Base-by-base conservation (phyloP, 2,329 filamentous ascomycete species). In the Penicillium polonicum region DNA sequence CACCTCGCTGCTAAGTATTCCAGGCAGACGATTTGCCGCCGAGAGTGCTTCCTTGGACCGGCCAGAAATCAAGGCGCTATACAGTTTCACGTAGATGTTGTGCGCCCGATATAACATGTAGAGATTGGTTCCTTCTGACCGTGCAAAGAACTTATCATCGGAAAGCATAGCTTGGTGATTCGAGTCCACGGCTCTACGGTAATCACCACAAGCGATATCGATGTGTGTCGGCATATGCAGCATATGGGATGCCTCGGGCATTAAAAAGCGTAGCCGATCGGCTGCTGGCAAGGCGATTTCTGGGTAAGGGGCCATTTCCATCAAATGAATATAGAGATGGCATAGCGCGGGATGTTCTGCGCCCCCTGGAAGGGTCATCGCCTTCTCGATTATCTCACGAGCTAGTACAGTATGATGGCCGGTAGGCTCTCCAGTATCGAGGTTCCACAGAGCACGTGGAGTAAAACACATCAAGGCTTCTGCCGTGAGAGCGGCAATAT, bases 281-380 rank as follows among this genome's bases (percentile, higher is more conserved):
- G 38, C 38, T 5, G 48, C 48, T 4, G 48, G 48, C 7, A 52
- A 10, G 10, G 38, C 48, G 19, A 33, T 41, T 31, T 52, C 48
- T 15, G 48, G 48, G 6, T 52, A 43, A 6, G 38, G 48, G 5
- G 48, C 43, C 38, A 52, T 52, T n/a, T 43, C 48, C 48, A 51
- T 51, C 6, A 51, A 29, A n/a, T 51, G 48, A 13, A 51, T 51
- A 25, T 51, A 51, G 25, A 51, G 48, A 15, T 51, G 48, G 12
- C 35, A 51, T 9, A 51, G 42, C 13, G 48, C 48, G 6, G 48
- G 35, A 31, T 41, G 48, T 4, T 50, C 9, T 9, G 12, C 10
- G 7, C 31, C 36, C 17, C 36, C 36, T 4, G 36, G 36, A 19
- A 19, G 17, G 3, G 17, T 38, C 17, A 38, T 19, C 17, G 36